Base-by-base conservation (phyloP, 495 filamentous ascomycete genomes). In the Penicillium chermesinum region DNA sequence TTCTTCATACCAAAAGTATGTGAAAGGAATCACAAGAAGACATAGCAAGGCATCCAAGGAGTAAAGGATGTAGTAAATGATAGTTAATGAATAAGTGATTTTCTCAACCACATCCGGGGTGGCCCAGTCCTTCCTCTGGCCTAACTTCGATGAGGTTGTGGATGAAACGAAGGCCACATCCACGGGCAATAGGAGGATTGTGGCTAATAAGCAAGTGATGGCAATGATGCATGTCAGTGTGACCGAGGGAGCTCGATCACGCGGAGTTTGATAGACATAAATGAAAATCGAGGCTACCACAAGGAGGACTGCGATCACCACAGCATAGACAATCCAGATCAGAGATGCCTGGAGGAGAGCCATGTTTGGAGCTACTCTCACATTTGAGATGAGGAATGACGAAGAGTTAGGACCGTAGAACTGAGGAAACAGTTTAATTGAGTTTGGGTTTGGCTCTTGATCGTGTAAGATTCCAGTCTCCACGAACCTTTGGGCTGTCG, bases 1-100 rank as follows among this genome's bases (percentile, higher is more conserved):
- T 66, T 97, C 94, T 68, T 99, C 93, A 52, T 94, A 95, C 82
- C 84, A 96, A 68, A 99, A 99, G 69, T 97, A 99, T 10, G 89
- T 84, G 62, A 99, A 99, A 1, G 93, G 93, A 15, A 96, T 83
- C 15, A 95, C 81, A 27, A 98, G 59, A 32, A 99, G 75, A 62
- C 94, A 97, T 12, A 99, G 83, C 2, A 95, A 63, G 1, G 91
- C 91, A 67, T 99, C 94, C 49, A 95, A 65, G 22, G 86, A 91
- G 67, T 97, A 99, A 1, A 97, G 76, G 0, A 81, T 75, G 66
- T 97, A 99, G 66, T 97, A 99, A 41, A 96, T 83, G 48, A 93
- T 80, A 58, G 87, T 87, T 35, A 99, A 72, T 1, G 87, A 87
- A 22, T 80, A 74, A 3, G 87, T 70, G 39, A 97, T 95, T 45